phyloP scores from a whole-genome alignment of 2,329 filamentous ascomycete species.

The Westerdykella ornata region DNA sequence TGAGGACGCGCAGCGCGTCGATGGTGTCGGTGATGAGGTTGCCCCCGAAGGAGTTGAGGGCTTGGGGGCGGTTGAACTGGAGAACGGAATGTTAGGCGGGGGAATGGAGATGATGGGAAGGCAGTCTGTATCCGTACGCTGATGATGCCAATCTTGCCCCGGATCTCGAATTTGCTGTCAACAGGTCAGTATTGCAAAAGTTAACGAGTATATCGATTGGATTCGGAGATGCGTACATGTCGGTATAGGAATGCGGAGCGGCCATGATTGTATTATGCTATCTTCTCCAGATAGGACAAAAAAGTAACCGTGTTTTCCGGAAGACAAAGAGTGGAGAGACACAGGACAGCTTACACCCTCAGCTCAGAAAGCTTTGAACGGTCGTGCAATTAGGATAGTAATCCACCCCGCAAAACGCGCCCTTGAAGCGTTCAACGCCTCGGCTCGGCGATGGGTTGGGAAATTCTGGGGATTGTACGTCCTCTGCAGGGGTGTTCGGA shows the following conservation, averaged over 20 bases:
- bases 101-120: neutral
- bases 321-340: neutral
- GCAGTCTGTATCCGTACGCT: slow-evolving; percentile 31
- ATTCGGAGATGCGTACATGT: slow-evolving; percentile 3
- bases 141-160: slow-evolving; percentile 42
- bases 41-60: slow-evolving; percentile 45
- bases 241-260: slow-evolving; percentile 1
- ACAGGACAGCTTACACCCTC: neutral
- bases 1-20: slow-evolving; percentile 40
- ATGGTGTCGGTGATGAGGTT: slow-evolving; percentile 42
- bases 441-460: slow-evolving; percentile 10
- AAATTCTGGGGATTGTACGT: slow-evolving; percentile 2
- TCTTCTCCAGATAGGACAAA: slow-evolving; percentile 1
- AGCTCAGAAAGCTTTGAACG: neutral
- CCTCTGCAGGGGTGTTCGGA: neutral
- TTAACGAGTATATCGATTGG: neutral
- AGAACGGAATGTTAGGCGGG: neutral
- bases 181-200: slow-evolving; percentile 22
- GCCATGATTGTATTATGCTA: slow-evolving; percentile 1
- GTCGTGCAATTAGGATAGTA: slow-evolving; percentile 5
- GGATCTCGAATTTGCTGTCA: slow-evolving; percentile 42
- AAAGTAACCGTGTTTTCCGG: neutral
- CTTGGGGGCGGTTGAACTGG: slow-evolving; percentile 45
- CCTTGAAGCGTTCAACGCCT: slow-evolving; percentile 5
- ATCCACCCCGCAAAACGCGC: slow-evolving; percentile 9